phyloP scores from a whole-genome alignment of 176 grass and related monocot species.

The Eleusine indica region DNA sequence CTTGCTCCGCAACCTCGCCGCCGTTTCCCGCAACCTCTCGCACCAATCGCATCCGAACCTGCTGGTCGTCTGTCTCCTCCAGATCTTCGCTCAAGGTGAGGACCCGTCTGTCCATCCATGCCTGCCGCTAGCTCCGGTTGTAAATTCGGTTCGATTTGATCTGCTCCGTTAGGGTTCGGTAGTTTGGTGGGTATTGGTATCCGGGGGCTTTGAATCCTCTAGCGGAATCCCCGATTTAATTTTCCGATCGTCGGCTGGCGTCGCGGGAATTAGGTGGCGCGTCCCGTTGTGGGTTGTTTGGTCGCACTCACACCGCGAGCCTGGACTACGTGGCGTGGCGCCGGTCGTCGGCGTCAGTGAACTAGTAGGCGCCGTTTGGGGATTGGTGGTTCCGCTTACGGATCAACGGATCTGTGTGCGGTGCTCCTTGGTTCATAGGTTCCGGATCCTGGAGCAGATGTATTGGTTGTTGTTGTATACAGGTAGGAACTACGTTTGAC shows the following conservation, averaged over 20 bases:
- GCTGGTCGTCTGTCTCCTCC: neutral
- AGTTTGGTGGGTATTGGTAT: neutral
- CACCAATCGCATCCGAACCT: neutral
- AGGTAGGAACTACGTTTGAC: neutral
- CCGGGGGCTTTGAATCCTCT: neutral
- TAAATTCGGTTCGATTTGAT: neutral
- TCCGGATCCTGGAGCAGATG: neutral
- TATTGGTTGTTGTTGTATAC: too few relatives aligned
- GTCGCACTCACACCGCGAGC: too few relatives aligned
- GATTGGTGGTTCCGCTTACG: neutral
- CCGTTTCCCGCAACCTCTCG: conserved; percentile 16
- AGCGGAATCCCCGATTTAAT: neutral
- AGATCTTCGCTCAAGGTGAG: conserved; percentile 28
- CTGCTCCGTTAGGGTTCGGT: neutral
- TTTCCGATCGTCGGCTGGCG: neutral
- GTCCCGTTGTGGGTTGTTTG: neutral
- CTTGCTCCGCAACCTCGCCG: conserved; percentile 16
- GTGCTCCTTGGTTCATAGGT: neutral
- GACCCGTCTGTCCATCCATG: neutral
- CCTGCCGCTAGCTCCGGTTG: neutral
- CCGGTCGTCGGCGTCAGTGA: neutral
- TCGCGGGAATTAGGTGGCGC: neutral
- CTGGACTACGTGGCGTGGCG: neutral
- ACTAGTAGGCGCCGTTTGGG: neutral
- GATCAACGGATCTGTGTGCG: conserved; percentile 2